Evolutionary conservation across 805 yeast genomes (phyloP).

Genomic region (Yamadazyma kitorensis): DNA sequence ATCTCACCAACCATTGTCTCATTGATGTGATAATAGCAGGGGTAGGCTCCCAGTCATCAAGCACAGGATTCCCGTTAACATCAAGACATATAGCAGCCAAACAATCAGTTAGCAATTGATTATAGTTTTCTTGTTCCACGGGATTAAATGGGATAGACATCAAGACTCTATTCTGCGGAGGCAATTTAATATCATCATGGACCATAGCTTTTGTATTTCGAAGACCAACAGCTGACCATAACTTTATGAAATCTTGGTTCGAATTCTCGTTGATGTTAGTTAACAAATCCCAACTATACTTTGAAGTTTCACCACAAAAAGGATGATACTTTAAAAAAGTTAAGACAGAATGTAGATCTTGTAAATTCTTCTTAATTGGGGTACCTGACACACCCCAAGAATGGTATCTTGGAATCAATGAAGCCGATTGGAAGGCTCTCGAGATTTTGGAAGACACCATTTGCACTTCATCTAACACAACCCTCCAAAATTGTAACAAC

Average conservation of each 20-base stretch:
- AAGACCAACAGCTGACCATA: constrained; percentile 57
- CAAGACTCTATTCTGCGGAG: constrained; percentile 71
- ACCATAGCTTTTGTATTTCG: constrained; percentile 88
- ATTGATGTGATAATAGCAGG: constrained; percentile 41
- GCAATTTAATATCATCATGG: constrained; percentile 68
- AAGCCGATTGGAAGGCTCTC: constrained; percentile 76
- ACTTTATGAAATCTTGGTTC: constrained; percentile 29
- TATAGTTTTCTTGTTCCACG: constrained; percentile 82
- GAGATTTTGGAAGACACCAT: constrained; percentile 76
- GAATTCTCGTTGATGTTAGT: constrained; percentile 9
- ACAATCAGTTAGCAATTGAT: constrained; percentile 60
- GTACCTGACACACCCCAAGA: constrained; percentile 99
- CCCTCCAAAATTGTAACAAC: constrained; percentile 82
- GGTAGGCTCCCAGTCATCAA: constrained; percentile 49
- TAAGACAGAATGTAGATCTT: constrained; percentile 69
- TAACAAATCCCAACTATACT: constrained; percentile 38
- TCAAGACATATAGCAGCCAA: constrained; percentile 53
- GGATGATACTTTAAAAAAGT: constrained; percentile 69
- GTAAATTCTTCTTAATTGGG: constrained; percentile 65
- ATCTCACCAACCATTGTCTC: constrained; percentile 64
- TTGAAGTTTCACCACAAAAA: constrained; percentile 45
- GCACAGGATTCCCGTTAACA: constrained; percentile 48
- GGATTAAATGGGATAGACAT: constrained; percentile 74
- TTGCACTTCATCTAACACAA: constrained; percentile 91
- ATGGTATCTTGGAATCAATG: constrained; percentile 77